phyloP scores from a whole-genome alignment of 2,329 filamentous ascomycete species.

The Neopestalotiopsis rosae region DNA sequence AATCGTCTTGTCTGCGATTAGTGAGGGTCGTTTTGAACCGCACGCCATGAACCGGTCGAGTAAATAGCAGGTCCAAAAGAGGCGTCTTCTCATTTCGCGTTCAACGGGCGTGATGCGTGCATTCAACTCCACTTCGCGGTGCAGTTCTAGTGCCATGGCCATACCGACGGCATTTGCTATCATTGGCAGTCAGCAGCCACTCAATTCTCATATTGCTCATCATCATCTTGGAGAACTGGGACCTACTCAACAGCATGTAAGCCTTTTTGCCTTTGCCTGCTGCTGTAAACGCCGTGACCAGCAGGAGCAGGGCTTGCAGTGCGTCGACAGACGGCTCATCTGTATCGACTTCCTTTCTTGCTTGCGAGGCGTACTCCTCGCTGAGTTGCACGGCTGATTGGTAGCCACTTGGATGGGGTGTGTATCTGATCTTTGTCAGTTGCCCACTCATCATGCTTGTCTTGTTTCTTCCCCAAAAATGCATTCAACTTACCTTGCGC shows the following conservation, averaged over 20 bases:
- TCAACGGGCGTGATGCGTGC: conserved; percentile 69
- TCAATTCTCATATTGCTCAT: not conserved
- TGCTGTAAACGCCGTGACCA: conserved; percentile 78
- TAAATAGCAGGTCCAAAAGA: conserved; percentile 90
- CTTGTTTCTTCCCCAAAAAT: conserved; percentile 6
- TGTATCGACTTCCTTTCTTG: conserved; percentile 73
- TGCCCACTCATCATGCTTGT: conserved; percentile 25
- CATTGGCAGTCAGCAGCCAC: not conserved
- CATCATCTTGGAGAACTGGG: not conserved
- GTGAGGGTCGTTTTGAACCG: conserved; percentile 81
- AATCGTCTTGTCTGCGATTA: conserved; percentile 79
- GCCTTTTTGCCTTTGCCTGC: conserved; percentile 82
- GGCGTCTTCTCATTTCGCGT: conserved; percentile 75
- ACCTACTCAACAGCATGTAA: conserved; percentile 81
- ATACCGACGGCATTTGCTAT: conserved; percentile 79
- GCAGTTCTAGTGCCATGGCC: conserved; percentile 81
- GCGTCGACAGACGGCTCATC: conserved; percentile 83
- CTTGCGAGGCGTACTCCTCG: conserved; percentile 74
- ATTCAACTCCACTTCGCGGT: conserved; percentile 73
- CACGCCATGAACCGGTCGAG: conserved; percentile 84
- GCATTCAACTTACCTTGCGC: conserved; percentile 56
- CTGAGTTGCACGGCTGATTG: conserved; percentile 71
- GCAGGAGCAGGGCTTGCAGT: conserved; percentile 75
- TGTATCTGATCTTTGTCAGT: conserved; percentile 59
- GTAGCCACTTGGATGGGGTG: conserved; percentile 69